Conservation (phyloP, 352 stramenopile genomes). For the Phytophthora multivora region DNA sequence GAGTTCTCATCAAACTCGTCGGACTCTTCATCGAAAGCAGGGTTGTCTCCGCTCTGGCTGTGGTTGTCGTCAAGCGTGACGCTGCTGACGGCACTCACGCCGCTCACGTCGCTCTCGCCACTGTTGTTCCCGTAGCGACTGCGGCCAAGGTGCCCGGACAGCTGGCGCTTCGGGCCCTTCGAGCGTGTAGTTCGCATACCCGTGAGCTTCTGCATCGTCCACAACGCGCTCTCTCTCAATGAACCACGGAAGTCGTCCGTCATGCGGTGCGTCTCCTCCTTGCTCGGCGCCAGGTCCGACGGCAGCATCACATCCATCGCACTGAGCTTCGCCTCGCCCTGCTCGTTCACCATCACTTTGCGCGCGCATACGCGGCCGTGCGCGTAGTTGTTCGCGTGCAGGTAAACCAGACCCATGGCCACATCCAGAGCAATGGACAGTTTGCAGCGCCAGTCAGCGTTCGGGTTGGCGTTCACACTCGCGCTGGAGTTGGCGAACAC, state of each 20-base stretch:
- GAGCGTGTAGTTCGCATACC: slow-evolving; percentile 13
- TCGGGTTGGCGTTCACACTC: slow-evolving; percentile 49
- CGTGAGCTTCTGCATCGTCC: slow-evolving; percentile 48
- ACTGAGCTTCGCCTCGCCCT: slow-evolving; percentile 80
- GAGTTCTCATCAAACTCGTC: slow-evolving; percentile 38
- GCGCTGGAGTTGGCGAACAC: slow-evolving; percentile 36
- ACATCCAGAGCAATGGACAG: slow-evolving; percentile 80
- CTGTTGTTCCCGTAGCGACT: slow-evolving; percentile 40
- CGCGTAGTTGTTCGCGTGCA: slow-evolving; percentile 65
- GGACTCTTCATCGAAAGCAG: slow-evolving; percentile 24
- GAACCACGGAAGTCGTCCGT: slow-evolving; percentile 45
- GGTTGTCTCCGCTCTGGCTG: slow-evolving; percentile 26
- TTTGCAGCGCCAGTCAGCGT: slow-evolving; percentile 70
- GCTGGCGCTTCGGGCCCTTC: slow-evolving; percentile 11
- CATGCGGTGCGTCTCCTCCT: slow-evolving; percentile 17
- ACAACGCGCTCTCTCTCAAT: slow-evolving; percentile 50
- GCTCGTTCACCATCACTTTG: slow-evolving; percentile 77
- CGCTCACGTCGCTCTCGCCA: slow-evolving; percentile 33
- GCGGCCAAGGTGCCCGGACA: slow-evolving; percentile 14
- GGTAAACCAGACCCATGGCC: slow-evolving; percentile 78
- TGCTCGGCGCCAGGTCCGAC: slow-evolving; percentile 16
- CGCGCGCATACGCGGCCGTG: slow-evolving; percentile 64
- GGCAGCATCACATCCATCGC: slow-evolving; percentile 62
- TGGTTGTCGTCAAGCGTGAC: slow-evolving; percentile 39
- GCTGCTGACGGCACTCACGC: slow-evolving; percentile 28